Evolutionary conservation across 2,329 filamentous ascomycete species (phyloP), one percentile per base, ranked within the genome.

Genomic region (Aspergillus pseudotamarii): DNA sequence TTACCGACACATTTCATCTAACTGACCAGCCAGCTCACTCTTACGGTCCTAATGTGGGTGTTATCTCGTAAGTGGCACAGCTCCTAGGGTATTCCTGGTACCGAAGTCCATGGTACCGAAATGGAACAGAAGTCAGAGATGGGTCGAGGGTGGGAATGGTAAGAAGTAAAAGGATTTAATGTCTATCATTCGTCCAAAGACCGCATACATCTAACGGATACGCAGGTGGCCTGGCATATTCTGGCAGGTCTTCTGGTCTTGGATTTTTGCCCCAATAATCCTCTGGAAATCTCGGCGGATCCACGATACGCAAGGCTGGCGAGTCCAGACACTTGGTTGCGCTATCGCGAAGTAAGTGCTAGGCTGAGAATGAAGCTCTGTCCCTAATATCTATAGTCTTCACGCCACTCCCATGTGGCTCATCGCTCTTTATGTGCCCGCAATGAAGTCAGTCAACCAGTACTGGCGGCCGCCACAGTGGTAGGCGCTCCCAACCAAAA

Each of bases 331-430:
- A 41, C 85, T 87, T 46, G 72, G 81, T 43, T 81, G 81, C 59
- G 77, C 82, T 57, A 61, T 85, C 59, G 77, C 80, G 50, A 79
- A 78, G 76, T 82, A 67, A 56, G 64, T 54, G 43, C 73, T 80
- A 80, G 6, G 28, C n/a, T 30, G 6, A 30, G 28, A 4, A 30
- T 30, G 4, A 30, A 30, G 28, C 28, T 4, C 28, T 6, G 28
- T 30, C 28, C 28, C 28, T 30, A 16, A 16, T 14, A 9, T 51
- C 4, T n/a, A 34, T 26, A 88, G 86, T 60, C 82, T 91, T 21
- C 87, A 85, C 60, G 88, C 88, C 26, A 86, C 88, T 10, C 89
- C 89, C 0, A 83, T 91, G 78, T 91, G 88, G 88, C 82, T 91
- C 43, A 76, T 78, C 48, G 80, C 78, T 41, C 75, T 88, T 28